Percentiles rank a stretch among this genome's conserved stretches.
Evolutionary conservation across 2,329 filamentous ascomycete genomes (phyloP).

Genomic region (Scedosporium aurantiacum): DNA sequence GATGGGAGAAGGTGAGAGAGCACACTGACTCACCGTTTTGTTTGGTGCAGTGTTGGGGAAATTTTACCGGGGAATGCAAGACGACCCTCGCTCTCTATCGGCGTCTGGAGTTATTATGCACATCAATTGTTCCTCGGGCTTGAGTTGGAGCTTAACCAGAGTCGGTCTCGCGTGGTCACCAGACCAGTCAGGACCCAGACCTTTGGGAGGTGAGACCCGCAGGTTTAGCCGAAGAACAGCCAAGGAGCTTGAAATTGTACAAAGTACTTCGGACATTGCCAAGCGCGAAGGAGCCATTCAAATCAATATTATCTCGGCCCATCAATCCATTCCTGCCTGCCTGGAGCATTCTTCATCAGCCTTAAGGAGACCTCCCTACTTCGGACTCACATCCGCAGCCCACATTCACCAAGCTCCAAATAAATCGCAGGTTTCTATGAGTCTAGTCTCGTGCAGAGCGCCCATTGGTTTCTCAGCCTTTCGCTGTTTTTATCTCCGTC

Average conservation of each 20-base stretch:
- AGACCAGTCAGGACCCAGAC: background rate
- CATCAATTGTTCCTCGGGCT: background rate
- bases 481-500: background rate
- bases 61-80: constrained; percentile 2
- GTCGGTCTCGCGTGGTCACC: background rate
- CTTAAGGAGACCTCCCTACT: too few species aligned
- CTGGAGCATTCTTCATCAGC: too few species aligned
- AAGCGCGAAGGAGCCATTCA: too few species aligned
- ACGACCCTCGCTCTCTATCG: background rate
- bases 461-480: background rate
- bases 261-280: too few species aligned
- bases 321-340: too few species aligned
- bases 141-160: background rate
- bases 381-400: too few species aligned
- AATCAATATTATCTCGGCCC: too few species aligned
- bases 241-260: background rate
- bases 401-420: too few species aligned
- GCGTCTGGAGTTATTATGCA: background rate
- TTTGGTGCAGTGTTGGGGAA: background rate
- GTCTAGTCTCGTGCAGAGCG: too few species aligned
- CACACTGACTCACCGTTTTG: constrained; percentile 6
- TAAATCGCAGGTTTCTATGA: too few species aligned
- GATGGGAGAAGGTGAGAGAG: background rate
- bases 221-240: background rate
- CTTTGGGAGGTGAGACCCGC: background rate